Evolutionary conservation across 306 rosid species (phyloP).

Genomic region (Dalbergia cultrata): DNA sequence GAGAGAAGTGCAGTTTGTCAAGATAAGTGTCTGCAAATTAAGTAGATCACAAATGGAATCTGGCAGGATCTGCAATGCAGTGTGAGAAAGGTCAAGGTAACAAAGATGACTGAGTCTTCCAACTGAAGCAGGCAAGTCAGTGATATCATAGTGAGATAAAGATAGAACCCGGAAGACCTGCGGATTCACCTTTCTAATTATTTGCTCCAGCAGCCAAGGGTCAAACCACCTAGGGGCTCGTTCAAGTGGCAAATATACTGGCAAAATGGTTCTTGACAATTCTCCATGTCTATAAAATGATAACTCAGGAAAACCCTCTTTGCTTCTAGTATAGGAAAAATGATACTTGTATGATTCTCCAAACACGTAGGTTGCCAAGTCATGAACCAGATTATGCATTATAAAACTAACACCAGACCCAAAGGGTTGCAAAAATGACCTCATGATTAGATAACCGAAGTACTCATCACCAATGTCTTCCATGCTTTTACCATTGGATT

Average conservation of each 20-base stretch:
- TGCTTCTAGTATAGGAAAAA: constrained; percentile 40
- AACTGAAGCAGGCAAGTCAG: constrained; percentile 34
- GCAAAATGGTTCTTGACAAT: constrained; percentile 25
- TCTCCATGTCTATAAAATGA: neutral
- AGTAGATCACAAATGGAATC: constrained; percentile 35
- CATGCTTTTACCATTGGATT: constrained; percentile 32
- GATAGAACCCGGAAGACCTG: constrained; percentile 34
- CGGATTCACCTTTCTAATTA: neutral
- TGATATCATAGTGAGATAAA: neutral
- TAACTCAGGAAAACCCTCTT: neutral
- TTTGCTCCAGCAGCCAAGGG: constrained; percentile 1
- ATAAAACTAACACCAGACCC: constrained; percentile 39
- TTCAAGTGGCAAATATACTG: constrained; percentile 9
- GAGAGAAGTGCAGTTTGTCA: constrained; percentile 34
- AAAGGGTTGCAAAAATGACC: constrained; percentile 50
- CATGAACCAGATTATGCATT: constrained; percentile 54
- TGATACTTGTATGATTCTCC: constrained; percentile 41
- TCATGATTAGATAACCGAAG: constrained; percentile 43
- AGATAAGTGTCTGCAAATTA: constrained; percentile 48
- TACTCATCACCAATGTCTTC: constrained; percentile 54
- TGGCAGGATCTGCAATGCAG: constrained; percentile 25
- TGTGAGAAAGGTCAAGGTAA: constrained; percentile 48
- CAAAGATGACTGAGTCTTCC: constrained; percentile 42
- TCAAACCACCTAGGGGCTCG: neutral
- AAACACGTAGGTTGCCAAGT: constrained; percentile 46